These are phyloP conservation scores for Penicillium sp. DNA, from an alignment of 2,329 filamentous ascomycete species.

Conservation along the genomic window DNA sequence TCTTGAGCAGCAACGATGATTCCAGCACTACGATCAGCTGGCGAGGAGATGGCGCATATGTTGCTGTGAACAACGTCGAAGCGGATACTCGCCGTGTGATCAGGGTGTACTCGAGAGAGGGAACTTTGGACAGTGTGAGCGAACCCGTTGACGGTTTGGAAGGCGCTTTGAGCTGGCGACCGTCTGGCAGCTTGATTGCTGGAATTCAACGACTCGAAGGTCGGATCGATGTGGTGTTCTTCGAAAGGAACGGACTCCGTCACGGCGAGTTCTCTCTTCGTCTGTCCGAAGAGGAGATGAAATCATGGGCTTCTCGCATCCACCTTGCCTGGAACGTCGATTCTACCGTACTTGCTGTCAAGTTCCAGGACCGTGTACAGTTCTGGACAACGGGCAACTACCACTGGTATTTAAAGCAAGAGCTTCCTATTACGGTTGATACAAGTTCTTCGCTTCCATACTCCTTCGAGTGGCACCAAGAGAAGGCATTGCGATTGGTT, in stretches of 20 bases:
- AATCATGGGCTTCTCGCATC: slow-evolving; percentile 58
- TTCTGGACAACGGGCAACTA: slow-evolving; percentile 98
- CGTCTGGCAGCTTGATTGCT: slow-evolving; percentile 86
- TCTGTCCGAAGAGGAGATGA: slow-evolving; percentile 57
- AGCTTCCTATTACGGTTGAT: slow-evolving; percentile 55
- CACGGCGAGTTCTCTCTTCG: slow-evolving; percentile 90
- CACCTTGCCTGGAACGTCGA: slow-evolving; percentile 83
- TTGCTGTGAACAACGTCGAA: slow-evolving; percentile 81
- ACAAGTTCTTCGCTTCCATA: slow-evolving; percentile 24
- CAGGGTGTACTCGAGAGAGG: slow-evolving; percentile 86
- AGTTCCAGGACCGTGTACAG: slow-evolving; percentile 71
- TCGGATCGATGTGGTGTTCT: slow-evolving; percentile 82
- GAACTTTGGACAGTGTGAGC: slow-evolving; percentile 85
- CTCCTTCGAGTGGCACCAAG: slow-evolving; percentile 71
- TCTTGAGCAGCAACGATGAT: slow-evolving; percentile 72
- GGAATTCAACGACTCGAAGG: slow-evolving; percentile 70
- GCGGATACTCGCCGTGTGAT: slow-evolving; percentile 70
- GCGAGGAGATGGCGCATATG: slow-evolving; percentile 89
- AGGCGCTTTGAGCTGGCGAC: slow-evolving; percentile 82
- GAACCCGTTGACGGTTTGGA: slow-evolving; percentile 95
- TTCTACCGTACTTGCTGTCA: slow-evolving; percentile 85
- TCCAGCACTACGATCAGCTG: slow-evolving; percentile 73
- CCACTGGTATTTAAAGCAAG: slow-evolving; percentile 96
- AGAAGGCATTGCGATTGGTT: slow-evolving; percentile 71
- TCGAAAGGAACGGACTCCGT: slow-evolving; percentile 94